Evolutionary conservation across 139 green algal species (phyloP).

Genomic region (Coelastrella sp.): DNA sequence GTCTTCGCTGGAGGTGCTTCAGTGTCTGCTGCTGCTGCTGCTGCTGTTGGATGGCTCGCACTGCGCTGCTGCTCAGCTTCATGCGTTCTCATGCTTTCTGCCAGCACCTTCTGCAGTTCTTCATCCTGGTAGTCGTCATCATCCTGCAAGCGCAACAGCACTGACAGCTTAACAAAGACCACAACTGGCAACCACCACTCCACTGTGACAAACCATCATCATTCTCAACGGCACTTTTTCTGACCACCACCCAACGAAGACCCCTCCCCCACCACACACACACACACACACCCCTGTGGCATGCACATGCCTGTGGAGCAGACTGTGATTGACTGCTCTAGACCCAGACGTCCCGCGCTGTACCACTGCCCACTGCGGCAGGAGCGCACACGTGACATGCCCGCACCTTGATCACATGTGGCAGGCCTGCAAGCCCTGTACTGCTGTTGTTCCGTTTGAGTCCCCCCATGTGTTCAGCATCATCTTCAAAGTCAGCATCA

Average conservation of each 20-base stretch:
- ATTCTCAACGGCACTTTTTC: no score
- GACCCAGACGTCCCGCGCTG: no score
- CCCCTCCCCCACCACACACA: no score
- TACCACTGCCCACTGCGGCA: no score
- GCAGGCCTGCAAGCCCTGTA: neutral
- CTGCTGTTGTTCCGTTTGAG: slow-evolving; percentile 12
- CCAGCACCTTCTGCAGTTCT: neutral
- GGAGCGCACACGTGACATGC: no score
- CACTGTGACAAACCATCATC: no score
- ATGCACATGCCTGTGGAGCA: no score
- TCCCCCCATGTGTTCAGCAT: neutral
- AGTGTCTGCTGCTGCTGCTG: slow-evolving; percentile 11
- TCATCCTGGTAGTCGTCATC: neutral
- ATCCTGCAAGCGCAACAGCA: neutral
- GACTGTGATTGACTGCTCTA: no score
- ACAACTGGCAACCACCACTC: no score
- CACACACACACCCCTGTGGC: no score
- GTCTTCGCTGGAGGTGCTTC: neutral
- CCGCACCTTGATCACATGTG: neutral
- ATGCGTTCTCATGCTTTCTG: neutral
- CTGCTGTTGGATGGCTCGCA: neutral
- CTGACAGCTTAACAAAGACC: neutral
- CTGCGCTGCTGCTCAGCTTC: neutral
- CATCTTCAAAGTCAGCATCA: neutral
- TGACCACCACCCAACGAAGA: no score